Base-by-base conservation (phyloP, 352 stramenopile species). In the Halophytophthora polymorphica region DNA sequence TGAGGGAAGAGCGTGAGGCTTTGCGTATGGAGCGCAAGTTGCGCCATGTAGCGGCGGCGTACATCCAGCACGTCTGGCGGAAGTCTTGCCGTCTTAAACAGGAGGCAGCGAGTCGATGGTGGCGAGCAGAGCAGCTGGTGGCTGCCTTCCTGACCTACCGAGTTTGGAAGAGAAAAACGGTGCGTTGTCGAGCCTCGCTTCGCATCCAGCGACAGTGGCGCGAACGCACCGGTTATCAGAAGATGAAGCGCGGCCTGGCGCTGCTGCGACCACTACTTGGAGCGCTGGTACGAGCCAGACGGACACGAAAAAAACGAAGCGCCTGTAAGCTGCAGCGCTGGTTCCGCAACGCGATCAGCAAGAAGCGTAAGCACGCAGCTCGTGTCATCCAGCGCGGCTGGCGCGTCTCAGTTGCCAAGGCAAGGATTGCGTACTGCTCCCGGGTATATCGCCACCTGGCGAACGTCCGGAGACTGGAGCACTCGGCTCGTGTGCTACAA, bases 61-160 rank as follows among this genome's bases (percentile, higher is more conserved):
- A 86, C 57, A 85, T 91, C 36, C 80, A 91, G 50, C 75, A 83
- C 45, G 44, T 84, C 22, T 87, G 72, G 66, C 67, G 77, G 5
- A 65, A 60, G 2, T 66, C 58, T 18, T 38, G 56, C 51, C 43
- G 53, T 40, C 29, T 47, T 0, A 38, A 36, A n/a, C 12, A 25
- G 33, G 53, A 70, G 39, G 19, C 49, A 40, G 36, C 41, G 3
- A 19, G 61, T 28, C 52, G 61, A 41, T 34, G 23, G 19, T 28
- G 35, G 31, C 58, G 57, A 43, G 68, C 75, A 28, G 56, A 56
- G 33, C 55, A 45, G 19, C 45, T 76, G 0, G 18, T 90, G 11
- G 47, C 63, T 1, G 68, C 69, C 13, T 83, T 64, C n/a, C 31
- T 82, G 0, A 33, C 34, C 18, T 57, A 56, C 46, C 40, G 47